Evolutionary conservation across 2,329 filamentous ascomycete genomes (phyloP), one percentile per base, ranked within the genome.

Genomic region (Cercospora sp.): DNA sequence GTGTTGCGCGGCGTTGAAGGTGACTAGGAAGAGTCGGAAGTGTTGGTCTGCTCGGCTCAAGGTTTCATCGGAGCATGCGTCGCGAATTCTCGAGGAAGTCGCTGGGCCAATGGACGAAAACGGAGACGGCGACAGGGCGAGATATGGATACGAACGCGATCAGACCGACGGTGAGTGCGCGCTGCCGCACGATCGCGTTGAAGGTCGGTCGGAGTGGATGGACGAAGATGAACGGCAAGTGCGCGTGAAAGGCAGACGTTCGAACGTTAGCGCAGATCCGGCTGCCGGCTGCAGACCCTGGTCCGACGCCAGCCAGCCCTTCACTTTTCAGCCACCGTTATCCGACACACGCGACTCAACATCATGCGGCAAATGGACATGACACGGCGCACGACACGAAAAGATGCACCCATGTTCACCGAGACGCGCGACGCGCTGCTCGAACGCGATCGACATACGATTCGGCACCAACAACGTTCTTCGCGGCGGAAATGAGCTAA

Each of bases 21-120:
- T 51, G 64, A 57, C 13, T 40, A 42, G 61, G 61, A 55, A 45
- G 9, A 55, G 33, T 51, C 40, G 64, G 64, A 23, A 59, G 40
- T n/a, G 31, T 55, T 57, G 60, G 60, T 45, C 36, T 62, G 40
- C 60, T 31, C 48, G 31, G 55, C 31, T 64, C 59, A 51, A 33
- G 45, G 55, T 62, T 51, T 68, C 66, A 68, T 65, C 59, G 63
- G 63, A 60, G 40, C 51, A 60, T 30, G 42, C 42, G 59, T 31
- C 59, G 64, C 59, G 40, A 51, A 45, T 33, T 13, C 48, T 58
- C 31, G 62, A 64, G 33, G 36, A 59, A 59, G 55, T 33, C 23
- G 36, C 20, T 23, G 31, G 16, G 23, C 16, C 13, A 23, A 36
- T 20, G 61, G 20, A 9, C 42, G 23, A 18, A 33, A 20, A 23